Base-by-base conservation (phyloP, 768 basidiomycete species). In the Tricholoma saponaceum region DNA sequence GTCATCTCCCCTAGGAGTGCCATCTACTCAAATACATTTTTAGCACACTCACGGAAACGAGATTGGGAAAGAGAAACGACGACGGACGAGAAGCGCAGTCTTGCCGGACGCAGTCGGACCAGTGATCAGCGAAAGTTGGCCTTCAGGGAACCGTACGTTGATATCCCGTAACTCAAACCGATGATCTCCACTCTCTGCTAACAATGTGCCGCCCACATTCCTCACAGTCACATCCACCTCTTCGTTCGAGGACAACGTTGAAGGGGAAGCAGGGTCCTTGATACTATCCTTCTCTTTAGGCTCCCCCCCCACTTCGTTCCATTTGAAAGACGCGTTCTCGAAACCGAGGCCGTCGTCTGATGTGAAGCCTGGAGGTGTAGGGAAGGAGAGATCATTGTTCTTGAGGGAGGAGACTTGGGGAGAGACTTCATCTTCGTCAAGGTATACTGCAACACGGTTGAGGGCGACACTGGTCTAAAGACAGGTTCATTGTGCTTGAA, bases 101-200 rank as follows among this genome's bases (percentile, higher is more conserved):
- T 95, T 95, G 0, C 92, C 92, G 39, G 84, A 84, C 4, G 90
- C 91, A 5, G 90, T 92, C 0, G 90, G 89, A 1, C 87, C 88
- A 20, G 86, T 86, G 53, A 94, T 76, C 5, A 94, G 72, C 0
- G 88, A 83, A 13, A 95, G 71, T 68, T 84, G 67, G 13, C 87
- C 84, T 35, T 85, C 79, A 0, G 92, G 90, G 73, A 95, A 93
- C 47, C 74, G 66, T 32, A 95, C 73, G 30, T 76, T 74, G 39
- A 93, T 75, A 65, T 93, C 85, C 53, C 69, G 70, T 30, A 95
- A 72, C 68, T 87, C 85, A 64, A 92, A 93, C 12, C 74, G 71
- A 39, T 78, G 75, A 33, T 85, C 83, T 26, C 62, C 67, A 20
- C 51, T 9, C n/a, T 68, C 68, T 6, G 57, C 46, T 0, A 63